Evolutionary conservation across 805 yeast species (phyloP), one percentile per base, ranked within the genome.

Genomic region (Candida incommunis): DNA sequence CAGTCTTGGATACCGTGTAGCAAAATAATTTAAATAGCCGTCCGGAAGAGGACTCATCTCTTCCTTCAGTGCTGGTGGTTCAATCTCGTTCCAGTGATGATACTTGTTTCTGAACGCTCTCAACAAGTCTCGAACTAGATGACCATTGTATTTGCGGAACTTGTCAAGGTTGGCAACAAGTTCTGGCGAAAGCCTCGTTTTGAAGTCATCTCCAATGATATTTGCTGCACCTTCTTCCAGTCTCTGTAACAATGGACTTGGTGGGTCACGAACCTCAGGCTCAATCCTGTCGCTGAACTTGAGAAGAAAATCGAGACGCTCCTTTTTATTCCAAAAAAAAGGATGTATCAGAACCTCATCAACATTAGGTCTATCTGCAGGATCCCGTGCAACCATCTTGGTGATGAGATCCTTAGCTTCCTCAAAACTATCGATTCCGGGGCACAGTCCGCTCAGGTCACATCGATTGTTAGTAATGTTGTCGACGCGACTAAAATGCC

Each of bases 231-330:
- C 61, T 1, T 57, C 52, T 56, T 86, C 94, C 4, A 86, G 64
- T 42, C 66, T 61, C 22, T 67, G 54, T 23, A 86, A 58, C 26
- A 82, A 58, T 3, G 65, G 71, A 50, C 83, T 76, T 13, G 88
- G 84, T 16, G 90, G 92, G 49, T 82, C 94, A 46, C 94, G 68
- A 51, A 75, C 71, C 53, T 86, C 94, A 44, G 82, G 69, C 56
- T 92, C 98, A 58, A 88, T 82, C 47, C 97, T 65, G 59, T 92
- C 99, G 49, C 95, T 84, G 3, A 85, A 90, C 54, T 81, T 82
- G 45, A 92, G 67, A 45, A 92, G 65, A 57, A 92, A 88, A 51
- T 86, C 95, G 45, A 92, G 67, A 56, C 82, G 83, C 58, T 76
- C 81, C 40, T 76, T 75, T 13, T 64, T 63, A 2, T 72, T 50